Evolutionary conservation across 345 rosid genomes (phyloP).

Genomic region (Eucalyptus pumila): DNA sequence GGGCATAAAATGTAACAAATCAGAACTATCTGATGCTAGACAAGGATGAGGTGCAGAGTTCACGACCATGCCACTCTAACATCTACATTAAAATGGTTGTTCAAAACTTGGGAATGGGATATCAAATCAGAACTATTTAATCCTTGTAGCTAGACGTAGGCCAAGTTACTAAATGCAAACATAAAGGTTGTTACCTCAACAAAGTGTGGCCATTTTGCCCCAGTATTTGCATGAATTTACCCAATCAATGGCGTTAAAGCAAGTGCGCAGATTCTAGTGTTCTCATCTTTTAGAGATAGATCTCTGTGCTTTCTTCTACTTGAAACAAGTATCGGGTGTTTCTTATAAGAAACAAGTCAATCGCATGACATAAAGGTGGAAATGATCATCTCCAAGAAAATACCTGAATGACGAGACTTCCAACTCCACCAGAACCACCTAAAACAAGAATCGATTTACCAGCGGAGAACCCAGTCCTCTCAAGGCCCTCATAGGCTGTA

Average conservation of each 20-base stretch:
- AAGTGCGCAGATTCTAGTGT: neutral
- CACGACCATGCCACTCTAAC: neutral
- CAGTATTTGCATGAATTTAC: neutral
- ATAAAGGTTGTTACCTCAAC: neutral
- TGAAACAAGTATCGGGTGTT: neutral
- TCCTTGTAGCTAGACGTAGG: neutral
- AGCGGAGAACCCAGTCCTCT: slow-evolving; percentile 64
- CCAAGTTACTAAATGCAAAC: neutral
- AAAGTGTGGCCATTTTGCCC: neutral
- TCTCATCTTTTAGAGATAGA: neutral
- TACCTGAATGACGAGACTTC: slow-evolving; percentile 94
- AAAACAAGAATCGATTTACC: slow-evolving; percentile 83
- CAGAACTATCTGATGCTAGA: neutral
- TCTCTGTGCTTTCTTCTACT: neutral
- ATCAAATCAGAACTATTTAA: neutral
- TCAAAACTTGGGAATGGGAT: neutral
- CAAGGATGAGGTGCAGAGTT: neutral
- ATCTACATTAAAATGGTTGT: neutral
- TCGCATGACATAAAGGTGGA: neutral
- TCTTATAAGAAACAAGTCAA: neutral
- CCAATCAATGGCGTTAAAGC: neutral
- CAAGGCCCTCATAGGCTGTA: slow-evolving; percentile 81
- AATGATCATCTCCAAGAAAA: neutral
- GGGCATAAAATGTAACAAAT: neutral
- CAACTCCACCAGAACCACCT: slow-evolving; percentile 94